Evolutionary conservation across 768 basidiomycete genomes (phyloP).

Genomic region (Podaxis pistillaris): DNA sequence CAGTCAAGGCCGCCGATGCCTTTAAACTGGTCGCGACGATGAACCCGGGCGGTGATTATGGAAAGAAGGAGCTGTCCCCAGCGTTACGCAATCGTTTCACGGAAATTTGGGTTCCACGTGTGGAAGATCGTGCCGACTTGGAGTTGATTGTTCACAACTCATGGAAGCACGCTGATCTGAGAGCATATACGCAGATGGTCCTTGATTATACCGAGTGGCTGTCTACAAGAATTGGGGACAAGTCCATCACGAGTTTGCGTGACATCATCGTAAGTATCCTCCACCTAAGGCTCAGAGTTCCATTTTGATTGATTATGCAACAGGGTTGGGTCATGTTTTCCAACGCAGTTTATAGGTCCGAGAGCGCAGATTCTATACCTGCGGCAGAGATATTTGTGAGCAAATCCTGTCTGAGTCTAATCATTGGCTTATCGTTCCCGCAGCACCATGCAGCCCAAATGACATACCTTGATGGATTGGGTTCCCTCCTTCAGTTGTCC

Average conservation of each 20-base stretch:
- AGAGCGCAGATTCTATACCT: slow-evolving; percentile 31
- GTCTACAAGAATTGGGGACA: slow-evolving; percentile 54
- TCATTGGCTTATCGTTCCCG: slow-evolving; percentile 13
- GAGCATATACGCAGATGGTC: slow-evolving; percentile 54
- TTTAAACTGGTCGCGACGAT: slow-evolving; percentile 97
- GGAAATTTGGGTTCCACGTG: slow-evolving; percentile 95
- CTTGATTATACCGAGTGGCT: slow-evolving; percentile 87
- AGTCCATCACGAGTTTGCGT: slow-evolving; percentile 70
- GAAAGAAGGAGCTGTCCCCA: slow-evolving; percentile 97
- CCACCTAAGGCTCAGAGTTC: neutral
- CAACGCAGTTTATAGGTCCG: slow-evolving; percentile 50
- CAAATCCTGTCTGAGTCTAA: slow-evolving; percentile 6
- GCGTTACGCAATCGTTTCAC: slow-evolving; percentile 97
- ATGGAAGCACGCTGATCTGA: slow-evolving; percentile 61
- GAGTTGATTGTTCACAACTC: slow-evolving; percentile 70
- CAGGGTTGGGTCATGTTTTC: slow-evolving; percentile 94
- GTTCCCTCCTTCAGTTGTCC: slow-evolving; percentile 70
- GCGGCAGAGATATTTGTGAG: slow-evolving; percentile 67
- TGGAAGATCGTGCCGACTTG: slow-evolving; percentile 72
- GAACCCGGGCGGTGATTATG: slow-evolving; percentile 99
- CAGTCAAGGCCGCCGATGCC: slow-evolving; percentile 56
- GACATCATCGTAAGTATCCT: slow-evolving; percentile 74
- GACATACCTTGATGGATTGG: slow-evolving; percentile 88
- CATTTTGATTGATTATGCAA: slow-evolving; percentile 10
- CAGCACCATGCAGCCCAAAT: slow-evolving; percentile 93